Evolutionary conservation across 2,329 filamentous ascomycete species (phyloP).

Genomic region (Colletotrichum incanum): DNA sequence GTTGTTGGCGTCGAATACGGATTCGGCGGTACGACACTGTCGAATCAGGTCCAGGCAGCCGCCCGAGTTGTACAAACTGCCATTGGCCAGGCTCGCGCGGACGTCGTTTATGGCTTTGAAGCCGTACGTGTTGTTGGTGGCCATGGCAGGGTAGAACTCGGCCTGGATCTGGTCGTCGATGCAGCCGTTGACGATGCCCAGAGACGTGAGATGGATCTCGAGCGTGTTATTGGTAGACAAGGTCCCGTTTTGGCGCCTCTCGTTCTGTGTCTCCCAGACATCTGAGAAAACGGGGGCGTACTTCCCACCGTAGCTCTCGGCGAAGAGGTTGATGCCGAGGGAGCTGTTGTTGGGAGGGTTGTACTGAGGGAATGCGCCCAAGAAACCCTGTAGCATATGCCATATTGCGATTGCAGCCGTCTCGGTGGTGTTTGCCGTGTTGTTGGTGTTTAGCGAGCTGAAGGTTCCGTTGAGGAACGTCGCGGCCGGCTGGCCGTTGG

Average conservation of each 20-base stretch:
- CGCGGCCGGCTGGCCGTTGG: conserved; percentile 47
- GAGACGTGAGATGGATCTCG: conserved; percentile 72
- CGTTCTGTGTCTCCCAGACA: conserved; percentile 74
- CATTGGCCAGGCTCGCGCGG: conserved; percentile 40
- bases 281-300: conserved; percentile 78
- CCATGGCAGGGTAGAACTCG: conserved; percentile 70
- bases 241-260: conserved; percentile 65
- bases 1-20: conserved; percentile 40
- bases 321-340: conserved; percentile 75
- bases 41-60: conserved; percentile 42
- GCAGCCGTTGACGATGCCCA: conserved; percentile 81
- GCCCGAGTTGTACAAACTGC: conserved; percentile 33
- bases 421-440: conserved; percentile 70
- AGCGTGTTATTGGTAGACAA: conserved; percentile 66
- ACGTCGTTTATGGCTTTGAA: conserved; percentile 64
- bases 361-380: conserved; percentile 72
- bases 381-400: conserved; percentile 76
- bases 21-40: conserved; percentile 41
- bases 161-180: conserved; percentile 76
- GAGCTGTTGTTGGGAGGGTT: conserved; percentile 64
- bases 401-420: conserved; percentile 73
- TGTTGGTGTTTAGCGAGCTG: conserved; percentile 64
- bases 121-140: conserved; percentile 75
- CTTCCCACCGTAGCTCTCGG: conserved; percentile 80
- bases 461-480: conserved; percentile 76